Conservation (phyloP, 176 grass and related monocot species). For the Guadua angustifolia region DNA sequence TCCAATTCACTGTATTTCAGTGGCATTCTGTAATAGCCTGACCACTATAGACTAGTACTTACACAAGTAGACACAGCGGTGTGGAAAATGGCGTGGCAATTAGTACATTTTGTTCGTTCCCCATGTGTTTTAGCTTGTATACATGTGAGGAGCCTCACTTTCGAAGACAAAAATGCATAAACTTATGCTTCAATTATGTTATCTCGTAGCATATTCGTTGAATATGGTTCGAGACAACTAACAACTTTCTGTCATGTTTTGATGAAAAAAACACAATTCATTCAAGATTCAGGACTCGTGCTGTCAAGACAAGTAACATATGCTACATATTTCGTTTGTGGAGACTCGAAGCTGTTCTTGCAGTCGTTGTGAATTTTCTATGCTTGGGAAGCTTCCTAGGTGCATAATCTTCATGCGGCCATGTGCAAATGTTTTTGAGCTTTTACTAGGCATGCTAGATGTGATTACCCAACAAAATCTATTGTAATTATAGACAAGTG, state of each 20-base stretch:
- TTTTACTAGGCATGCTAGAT: not conserved
- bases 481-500: not conserved
- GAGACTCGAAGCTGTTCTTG: not conserved
- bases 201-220: not conserved
- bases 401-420: not conserved
- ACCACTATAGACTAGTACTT: not conserved
- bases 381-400: not conserved
- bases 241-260: not conserved
- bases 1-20: not conserved
- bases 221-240: not conserved
- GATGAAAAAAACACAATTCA: not conserved
- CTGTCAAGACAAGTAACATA: conserved; percentile 6
- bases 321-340: not conserved
- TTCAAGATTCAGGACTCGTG: not conserved
- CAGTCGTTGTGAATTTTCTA: not conserved
- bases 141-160: not conserved
- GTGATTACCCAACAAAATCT: not conserved
- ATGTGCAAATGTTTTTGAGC: not conserved
- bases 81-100: not conserved
- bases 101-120: not conserved
- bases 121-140: not conserved
- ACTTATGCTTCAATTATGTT: not conserved
- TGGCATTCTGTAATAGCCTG: conserved; percentile 1
- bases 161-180: not conserved
- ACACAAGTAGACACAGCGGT: not conserved